Conservation (phyloP, 331 rosid genomes). For the Pyrus hybrid region DNA sequence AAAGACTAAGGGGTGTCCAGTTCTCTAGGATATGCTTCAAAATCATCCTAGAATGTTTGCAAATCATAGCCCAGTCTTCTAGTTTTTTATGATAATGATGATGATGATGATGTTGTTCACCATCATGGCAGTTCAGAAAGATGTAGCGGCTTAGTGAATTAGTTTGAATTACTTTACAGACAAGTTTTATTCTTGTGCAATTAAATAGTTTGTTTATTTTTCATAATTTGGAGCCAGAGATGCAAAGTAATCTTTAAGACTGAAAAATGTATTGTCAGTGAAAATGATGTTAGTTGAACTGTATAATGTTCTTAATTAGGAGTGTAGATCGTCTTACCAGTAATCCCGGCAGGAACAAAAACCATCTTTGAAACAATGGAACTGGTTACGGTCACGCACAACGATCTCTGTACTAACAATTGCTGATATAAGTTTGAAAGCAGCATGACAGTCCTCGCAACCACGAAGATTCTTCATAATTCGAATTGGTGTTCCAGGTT, state of each 20-base stretch:
- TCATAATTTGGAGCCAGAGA: neutral
- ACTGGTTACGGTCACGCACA: slow-evolving; percentile 19
- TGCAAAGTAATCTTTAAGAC: neutral
- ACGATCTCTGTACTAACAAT: slow-evolving; percentile 15
- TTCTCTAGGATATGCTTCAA: slow-evolving; percentile 8
- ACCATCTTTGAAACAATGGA: slow-evolving; percentile 23
- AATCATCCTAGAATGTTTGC: neutral
- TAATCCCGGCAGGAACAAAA: slow-evolving; percentile 19
- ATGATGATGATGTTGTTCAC: too few species aligned
- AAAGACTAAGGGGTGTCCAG: slow-evolving; percentile 44
- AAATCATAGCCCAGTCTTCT: neutral
- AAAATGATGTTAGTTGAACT: neutral
- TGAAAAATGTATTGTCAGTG: neutral
- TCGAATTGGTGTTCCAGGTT: slow-evolving; percentile 20
- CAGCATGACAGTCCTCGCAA: slow-evolving; percentile 30
- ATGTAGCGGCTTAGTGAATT: neutral
- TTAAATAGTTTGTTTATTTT: neutral
- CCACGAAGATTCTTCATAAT: slow-evolving; percentile 37
- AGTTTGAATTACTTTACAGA: neutral
- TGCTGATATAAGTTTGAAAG: slow-evolving; percentile 22
- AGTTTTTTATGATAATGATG: neutral
- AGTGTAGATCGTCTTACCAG: neutral
- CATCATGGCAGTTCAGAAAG: neutral
- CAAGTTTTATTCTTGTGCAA: neutral
- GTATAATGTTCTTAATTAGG: neutral